A percentile compares a stretch with the other conserved stretches of the same genome.
Conservation (phyloP, 495 filamentous ascomycete genomes). For the Xylaria acuta region DNA sequence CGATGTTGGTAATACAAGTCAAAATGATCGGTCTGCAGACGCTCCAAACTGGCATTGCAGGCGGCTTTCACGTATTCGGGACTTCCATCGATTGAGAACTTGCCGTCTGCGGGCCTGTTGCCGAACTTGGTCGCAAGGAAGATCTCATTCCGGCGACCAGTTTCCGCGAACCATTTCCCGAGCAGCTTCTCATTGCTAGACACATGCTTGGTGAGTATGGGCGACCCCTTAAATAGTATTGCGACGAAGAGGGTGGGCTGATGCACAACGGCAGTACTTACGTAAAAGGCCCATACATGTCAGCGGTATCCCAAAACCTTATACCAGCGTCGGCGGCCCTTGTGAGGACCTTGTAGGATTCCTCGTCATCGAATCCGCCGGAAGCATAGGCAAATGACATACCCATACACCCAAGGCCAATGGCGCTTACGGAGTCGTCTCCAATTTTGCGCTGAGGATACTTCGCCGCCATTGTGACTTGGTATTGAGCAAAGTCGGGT, state of each 20-base stretch:
- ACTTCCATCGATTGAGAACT: slow-evolving; percentile 26
- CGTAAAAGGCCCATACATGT: slow-evolving; percentile 43
- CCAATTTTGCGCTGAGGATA: slow-evolving; percentile 50
- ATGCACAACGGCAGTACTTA: slow-evolving; percentile 5
- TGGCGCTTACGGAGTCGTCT: slow-evolving; percentile 44
- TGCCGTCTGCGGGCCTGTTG: slow-evolving; percentile 23
- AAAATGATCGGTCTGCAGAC: slow-evolving; percentile 56
- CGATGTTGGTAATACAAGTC: slow-evolving; percentile 68
- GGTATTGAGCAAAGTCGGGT: background rate
- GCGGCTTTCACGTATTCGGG: slow-evolving; percentile 41
- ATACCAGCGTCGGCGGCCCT: slow-evolving; percentile 42
- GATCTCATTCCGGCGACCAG: slow-evolving; percentile 52
- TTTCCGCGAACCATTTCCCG: slow-evolving; percentile 52
- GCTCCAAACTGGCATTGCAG: slow-evolving; percentile 53
- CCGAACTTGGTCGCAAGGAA: slow-evolving; percentile 61
- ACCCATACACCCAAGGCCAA: slow-evolving; percentile 53
- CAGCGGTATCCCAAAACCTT: slow-evolving; percentile 49
- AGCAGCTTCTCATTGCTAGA: slow-evolving; percentile 50
- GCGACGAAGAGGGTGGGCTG: background rate
- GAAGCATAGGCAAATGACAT: slow-evolving; percentile 40
- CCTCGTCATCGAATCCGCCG: slow-evolving; percentile 44
- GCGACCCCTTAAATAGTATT: background rate
- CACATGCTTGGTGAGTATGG: slow-evolving; percentile 36
- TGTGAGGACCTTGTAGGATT: slow-evolving; percentile 46
- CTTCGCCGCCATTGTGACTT: slow-evolving; percentile 29